Percentiles rank a stretch among this genome's conserved stretches.
Evolutionary conservation across 2,329 filamentous ascomycete genomes (phyloP).

Genomic region (Xylaria arbuscula): DNA sequence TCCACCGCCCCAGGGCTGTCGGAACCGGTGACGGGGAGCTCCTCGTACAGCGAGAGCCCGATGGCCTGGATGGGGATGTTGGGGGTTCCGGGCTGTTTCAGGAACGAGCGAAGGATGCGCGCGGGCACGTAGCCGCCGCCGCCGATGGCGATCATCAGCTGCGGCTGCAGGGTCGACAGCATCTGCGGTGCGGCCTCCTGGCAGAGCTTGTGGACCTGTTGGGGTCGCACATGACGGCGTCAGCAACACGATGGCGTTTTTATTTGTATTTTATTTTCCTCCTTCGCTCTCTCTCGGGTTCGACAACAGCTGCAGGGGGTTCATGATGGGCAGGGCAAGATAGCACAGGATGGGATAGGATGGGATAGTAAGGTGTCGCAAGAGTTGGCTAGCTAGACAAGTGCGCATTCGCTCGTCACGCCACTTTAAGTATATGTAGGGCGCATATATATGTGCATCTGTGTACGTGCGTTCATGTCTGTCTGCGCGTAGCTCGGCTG

Average conservation of each 20-base stretch:
- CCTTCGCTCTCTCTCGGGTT: not conserved
- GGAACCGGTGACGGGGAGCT: slow-evolving; percentile 69
- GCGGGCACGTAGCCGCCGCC: slow-evolving; percentile 97
- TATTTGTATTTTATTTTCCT: not conserved
- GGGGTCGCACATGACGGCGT: slow-evolving; percentile 34
- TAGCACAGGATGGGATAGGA: not conserved
- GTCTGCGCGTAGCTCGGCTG: not conserved
- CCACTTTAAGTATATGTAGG: not conserved
- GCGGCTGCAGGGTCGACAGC: slow-evolving; percentile 86
- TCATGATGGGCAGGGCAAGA: not conserved
- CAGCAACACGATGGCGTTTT: slow-evolving; percentile 27
- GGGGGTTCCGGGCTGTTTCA: slow-evolving; percentile 84
- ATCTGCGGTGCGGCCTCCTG: slow-evolving; percentile 84
- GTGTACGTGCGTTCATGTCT: not conserved
- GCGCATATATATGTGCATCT: not conserved
- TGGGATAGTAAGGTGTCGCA: not conserved
- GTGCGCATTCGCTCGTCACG: too few relatives aligned
- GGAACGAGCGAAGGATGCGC: slow-evolving; percentile 95
- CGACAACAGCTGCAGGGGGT: not conserved
- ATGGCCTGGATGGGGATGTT: slow-evolving; percentile 99
- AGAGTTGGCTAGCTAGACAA: too few relatives aligned
- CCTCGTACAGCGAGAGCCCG: slow-evolving; percentile 95
- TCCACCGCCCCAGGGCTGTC: slow-evolving; percentile 70
- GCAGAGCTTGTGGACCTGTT: slow-evolving; percentile 95
- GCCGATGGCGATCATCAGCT: slow-evolving; percentile 98